phyloP scores from a whole-genome alignment of 176 grass and related monocot species.

The Phoenix roebelenii region DNA sequence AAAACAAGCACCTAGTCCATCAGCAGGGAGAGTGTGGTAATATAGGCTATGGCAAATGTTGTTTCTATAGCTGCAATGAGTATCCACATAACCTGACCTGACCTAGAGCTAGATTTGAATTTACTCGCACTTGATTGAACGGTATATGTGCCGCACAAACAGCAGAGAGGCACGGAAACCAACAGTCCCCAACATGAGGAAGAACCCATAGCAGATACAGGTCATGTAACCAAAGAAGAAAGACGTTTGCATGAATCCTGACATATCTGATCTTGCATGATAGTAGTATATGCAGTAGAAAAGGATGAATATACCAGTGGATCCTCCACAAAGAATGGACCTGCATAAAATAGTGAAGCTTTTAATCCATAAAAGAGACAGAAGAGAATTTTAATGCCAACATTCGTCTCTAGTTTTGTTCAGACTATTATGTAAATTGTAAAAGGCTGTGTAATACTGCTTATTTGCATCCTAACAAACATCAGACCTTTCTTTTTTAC shows the following conservation, averaged over 20 bases:
- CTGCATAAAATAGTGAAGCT: constrained; percentile 22
- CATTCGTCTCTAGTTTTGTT: too few relatives aligned
- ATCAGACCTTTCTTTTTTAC: too few relatives aligned
- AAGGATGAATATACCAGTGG: constrained; percentile 81
- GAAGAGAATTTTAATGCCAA: neutral
- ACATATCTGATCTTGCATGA: constrained; percentile 83
- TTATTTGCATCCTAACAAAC: too few relatives aligned
- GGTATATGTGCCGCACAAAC: constrained; percentile 88
- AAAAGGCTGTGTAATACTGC: too few relatives aligned
- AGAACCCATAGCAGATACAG: constrained; percentile 90
- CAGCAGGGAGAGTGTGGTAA: too few relatives aligned
- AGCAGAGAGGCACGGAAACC: constrained; percentile 77
- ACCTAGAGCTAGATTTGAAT: too few relatives aligned
- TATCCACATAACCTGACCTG: too few relatives aligned
- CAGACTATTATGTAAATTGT: too few relatives aligned
- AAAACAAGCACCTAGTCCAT: too few relatives aligned
- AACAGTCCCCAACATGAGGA: constrained; percentile 84
- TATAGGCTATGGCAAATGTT: too few relatives aligned
- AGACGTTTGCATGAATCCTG: constrained; percentile 92
- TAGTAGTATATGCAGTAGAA: constrained; percentile 99
- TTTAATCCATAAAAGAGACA: neutral
- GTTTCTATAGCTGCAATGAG: too few relatives aligned
- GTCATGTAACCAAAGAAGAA: constrained; percentile 99
- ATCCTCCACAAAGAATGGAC: constrained; percentile 81
- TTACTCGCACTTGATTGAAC: constrained; percentile 89